Percentiles rank a stretch among this genome's conserved stretches.
Evolutionary conservation across 495 filamentous ascomycete species (phyloP).

Genomic region (Penicillium flavigenum): DNA sequence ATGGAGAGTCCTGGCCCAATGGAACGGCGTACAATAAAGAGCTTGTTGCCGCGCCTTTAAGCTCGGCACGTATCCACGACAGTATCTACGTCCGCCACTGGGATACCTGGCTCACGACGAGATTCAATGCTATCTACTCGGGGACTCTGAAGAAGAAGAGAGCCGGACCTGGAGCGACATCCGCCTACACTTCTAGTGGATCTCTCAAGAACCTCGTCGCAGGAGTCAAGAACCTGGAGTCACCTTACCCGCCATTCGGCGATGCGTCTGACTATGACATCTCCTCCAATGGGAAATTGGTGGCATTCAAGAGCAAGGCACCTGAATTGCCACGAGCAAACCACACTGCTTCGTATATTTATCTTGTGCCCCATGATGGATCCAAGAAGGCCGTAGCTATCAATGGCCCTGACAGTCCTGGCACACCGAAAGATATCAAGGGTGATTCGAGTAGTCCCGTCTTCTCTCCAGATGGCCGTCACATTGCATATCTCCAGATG

Average conservation of each 20-base stretch:
- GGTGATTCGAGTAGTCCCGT: constrained; percentile 36
- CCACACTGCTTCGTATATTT: constrained; percentile 40
- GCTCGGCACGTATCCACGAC: constrained; percentile 65
- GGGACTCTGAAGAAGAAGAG: constrained; percentile 35
- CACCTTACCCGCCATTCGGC: constrained; percentile 45
- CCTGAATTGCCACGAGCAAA: constrained; percentile 42
- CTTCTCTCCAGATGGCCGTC: constrained; percentile 41
- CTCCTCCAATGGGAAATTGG: constrained; percentile 40
- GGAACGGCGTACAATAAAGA: constrained; percentile 62
- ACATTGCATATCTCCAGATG: constrained; percentile 44
- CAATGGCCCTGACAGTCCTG: constrained; percentile 35
- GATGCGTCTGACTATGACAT: constrained; percentile 43
- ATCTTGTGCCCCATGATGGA: constrained; percentile 40
- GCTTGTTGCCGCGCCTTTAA: constrained; percentile 52
- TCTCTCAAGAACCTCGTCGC: constrained; percentile 43
- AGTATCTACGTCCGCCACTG: constrained; percentile 75
- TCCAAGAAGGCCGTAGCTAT: constrained; percentile 32
- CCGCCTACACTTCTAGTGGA: constrained; percentile 19
- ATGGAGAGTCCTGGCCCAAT: constrained; percentile 58
- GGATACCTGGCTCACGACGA: constrained; percentile 62
- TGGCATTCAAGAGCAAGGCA: constrained; percentile 46
- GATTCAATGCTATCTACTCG: constrained; percentile 48
- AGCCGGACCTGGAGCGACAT: constrained; percentile 12
- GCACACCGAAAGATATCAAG: constrained; percentile 29
- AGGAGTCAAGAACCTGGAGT: constrained; percentile 45